Evolutionary conservation across 2,329 filamentous ascomycete species (phyloP), one percentile per base, ranked within the genome.

Genomic region (Zymoseptoria brevis): DNA sequence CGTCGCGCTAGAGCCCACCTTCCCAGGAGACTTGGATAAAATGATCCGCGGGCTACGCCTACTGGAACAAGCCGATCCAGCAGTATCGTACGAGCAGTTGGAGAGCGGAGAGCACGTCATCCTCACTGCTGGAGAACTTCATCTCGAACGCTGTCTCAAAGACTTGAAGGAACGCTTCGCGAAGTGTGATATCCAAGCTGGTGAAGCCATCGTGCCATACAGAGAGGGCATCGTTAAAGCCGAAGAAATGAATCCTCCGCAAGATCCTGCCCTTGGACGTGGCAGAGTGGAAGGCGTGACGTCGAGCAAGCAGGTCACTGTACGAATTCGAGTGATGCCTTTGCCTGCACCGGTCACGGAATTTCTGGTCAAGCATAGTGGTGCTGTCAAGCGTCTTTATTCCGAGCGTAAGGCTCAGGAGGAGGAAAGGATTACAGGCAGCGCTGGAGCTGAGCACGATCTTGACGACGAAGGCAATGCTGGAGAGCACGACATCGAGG

Each of bases 101-200:
- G 83, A 87, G 58, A 96, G 87, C 66, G 94, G 94, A 58, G 94
- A 99, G 75, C 94, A 99, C 73, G 94, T 99, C 50, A 84, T 99
- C 21, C 75, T 96, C 45, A 97, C 94, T 0, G 94, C 94, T 5
- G 94, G 94, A 57, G 94, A 99, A 74, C 73, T 99, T 65, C 94
- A 99, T 76, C 80, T 99, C 2, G 94, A 99, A 75, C 82, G 94
- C 58, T 99, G 94, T 72, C 75, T 99, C 60, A 96, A 94, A 56
- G 94, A 99, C 77, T 79, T 99, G 24, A 84, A 90, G 62, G 94
- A 99, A 71, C 82, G 94, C 4, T 99, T 96, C 71, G 93, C 94
- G 5, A 87, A 85, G 64, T 97, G 95, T 71, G 93, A 97, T 66
- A 92, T 99, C 56, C 93, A 97, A 71, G 90, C 90, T 26, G 92